Evolutionary conservation across 2,329 filamentous ascomycete species (phyloP), one percentile per base, ranked within the genome.

Genomic region (Elsinoe fawcettii): DNA sequence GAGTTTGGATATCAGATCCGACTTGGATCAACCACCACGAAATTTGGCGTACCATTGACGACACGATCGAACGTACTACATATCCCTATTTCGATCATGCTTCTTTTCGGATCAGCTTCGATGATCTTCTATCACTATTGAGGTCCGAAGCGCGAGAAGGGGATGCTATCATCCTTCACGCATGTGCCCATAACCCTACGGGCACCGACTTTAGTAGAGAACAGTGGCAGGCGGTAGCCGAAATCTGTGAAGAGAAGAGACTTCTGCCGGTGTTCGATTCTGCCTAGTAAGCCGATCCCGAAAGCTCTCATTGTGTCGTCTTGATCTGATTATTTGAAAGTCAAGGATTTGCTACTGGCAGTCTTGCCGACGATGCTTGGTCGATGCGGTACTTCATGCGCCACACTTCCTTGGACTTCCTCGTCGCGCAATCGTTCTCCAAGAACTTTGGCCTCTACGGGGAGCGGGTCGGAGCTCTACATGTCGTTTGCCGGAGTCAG

Each of bases 11-110:
- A 72, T 96, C 90, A 67, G 87, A 87, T 73, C 93, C 93, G 54
- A 99, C 93, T 60, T 99, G 93, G 93, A 90, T 88, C 65, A 99
- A 99, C 78, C 93, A 99, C 83, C 86, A 82, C 79, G 74, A 97
- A 97, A 70, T 90, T 96, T 68, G 80, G 82, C 65, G 78, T 97
- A 27, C 76, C 83, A 34, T 82, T 90, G 66, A 85, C 85, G 64
- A n/a, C n/a, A n/a, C n/a, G n/a, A n/a, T n/a, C n/a, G n/a, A n/a
- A n/a, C n/a, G n/a, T n/a, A n/a, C n/a, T n/a, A 83, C 83, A 63
- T 99, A 99, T 77, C 92, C 92, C 51, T 99, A 99, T 80, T 99
- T 96, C 91, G 63, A 91, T 89, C 71, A 91, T 90, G 49, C 85
- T 99, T 55, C 90, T 97, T 74, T 91, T 96, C n/a, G n/a, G 68